Evolutionary conservation across 2,329 filamentous ascomycete genomes (phyloP), one percentile per base, ranked within the genome.

Genomic region (Xylariomycetidae sp.): DNA sequence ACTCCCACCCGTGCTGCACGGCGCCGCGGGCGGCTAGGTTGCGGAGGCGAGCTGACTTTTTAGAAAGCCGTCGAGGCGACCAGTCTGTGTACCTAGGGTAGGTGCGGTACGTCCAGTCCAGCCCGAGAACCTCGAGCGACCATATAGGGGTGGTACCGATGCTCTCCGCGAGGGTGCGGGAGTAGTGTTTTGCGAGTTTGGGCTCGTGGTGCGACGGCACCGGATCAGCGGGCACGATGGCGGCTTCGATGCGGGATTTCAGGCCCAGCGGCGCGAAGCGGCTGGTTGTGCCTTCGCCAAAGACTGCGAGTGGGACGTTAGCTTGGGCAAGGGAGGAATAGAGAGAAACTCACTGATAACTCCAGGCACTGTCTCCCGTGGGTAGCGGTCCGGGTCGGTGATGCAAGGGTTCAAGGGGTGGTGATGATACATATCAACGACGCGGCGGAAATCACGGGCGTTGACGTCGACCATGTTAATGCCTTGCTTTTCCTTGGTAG

Each of bases 361-460:
- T 8, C 29, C 40, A 5, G 34, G 38, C 6, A 33, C n/a, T 8
- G 14, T 15, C 9, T 25, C 34, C 8, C 20, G 15, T 18, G 14
- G 16, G 22, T 35, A 31, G 10, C 38, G 29, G 19, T 34, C 32
- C 5, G 35, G 32, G 16, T 37, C 30, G 7, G 30, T 23, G 13
- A 37, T 29, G 31, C 32, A 32, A n/a, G 20, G 22, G 18, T 41
- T 43, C n/a, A 29, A 24, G 16, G 27, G 34, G 15, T 40, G 20
- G 17, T 27, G 23, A 10, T 36, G 35, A 14, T 34, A 35, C n/a
- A 25, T 10, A 27, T 43, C 40, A 17, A 43, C 26, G 5, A 35
- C 31, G 25, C 38, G 38, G 16, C 40, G 38, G 25, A 35, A 34
- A 30, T 43, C 40, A 10, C 40, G 38, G 13, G 37, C 23, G 22